Evolutionary conservation across 768 basidiomycete species (phyloP), one percentile per base, ranked within the genome.

Genomic region (Trichaptum fuscoviolaceum): DNA sequence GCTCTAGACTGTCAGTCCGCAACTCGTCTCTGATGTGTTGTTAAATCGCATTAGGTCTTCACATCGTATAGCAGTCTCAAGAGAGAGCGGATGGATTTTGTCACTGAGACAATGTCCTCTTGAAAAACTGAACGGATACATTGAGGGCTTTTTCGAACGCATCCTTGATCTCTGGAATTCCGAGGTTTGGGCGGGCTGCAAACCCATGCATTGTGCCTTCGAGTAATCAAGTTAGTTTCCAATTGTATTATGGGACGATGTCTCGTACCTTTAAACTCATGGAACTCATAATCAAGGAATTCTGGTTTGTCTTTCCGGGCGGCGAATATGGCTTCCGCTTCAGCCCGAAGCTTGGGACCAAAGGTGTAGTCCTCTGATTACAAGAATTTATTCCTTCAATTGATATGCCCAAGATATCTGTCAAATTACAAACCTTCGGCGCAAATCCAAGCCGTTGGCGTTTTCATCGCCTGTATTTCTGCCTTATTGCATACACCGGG

Each of bases 191-290:
- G 17, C 83, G 77, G 27, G 76, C 74, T 2, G 82, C 83, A 24
- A 85, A 85, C 25, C 85, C 82, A 64, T 83, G 84, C 7, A 69
- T 71, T 20, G 80, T 85, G 68, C 79, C 83, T 83, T 58, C 8
- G 60, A 24, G 36, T 23, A 6, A 26, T 18, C 42, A 66, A 18
- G 70, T 65, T 63, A 64, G 26, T 24, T 63, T 66, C 42, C 17
- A 58, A 35, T 26, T 57, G 5, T 17, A n/a, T 1, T 30, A 30
- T 57, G 34, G 20, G 17, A 7, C n/a, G n/a, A 27, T 26, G 2
- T 62, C 60, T 17, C 36, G 36, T 35, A 77, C 78, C 79, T 66
- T 74, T 74, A 70, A 80, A 81, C 62, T 74, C 73, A 27, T 71
- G 68, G 69, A 80, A 78, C 67, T 78, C 77, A 62, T 76, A 80